Conservation (phyloP, 257 asterid genomes). For the Dorcoceras hygrometricum region DNA sequence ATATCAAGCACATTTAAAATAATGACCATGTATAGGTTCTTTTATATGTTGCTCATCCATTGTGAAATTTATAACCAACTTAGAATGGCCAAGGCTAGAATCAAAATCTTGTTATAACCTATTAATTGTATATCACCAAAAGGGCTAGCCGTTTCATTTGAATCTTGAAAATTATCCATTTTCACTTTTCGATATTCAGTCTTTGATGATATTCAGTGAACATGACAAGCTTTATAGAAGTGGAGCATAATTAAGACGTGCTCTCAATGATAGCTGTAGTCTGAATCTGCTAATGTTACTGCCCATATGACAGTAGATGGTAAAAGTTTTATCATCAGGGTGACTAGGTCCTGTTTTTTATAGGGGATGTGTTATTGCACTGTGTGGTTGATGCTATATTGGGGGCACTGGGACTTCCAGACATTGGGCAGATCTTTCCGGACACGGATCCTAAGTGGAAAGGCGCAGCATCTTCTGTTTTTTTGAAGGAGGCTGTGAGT, state of each 20-base stretch:
- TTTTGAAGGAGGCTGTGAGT: conserved; percentile 83
- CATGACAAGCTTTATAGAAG: not conserved
- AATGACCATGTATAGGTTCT: too few relatives aligned
- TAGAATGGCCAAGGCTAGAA: not conserved
- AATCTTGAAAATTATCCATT: not conserved
- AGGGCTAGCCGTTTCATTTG: not conserved
- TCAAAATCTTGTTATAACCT: not conserved
- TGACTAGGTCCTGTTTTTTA: conserved; percentile 8
- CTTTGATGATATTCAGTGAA: not conserved
- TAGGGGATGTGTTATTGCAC: conserved; percentile 95
- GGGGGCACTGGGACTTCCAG: conserved; percentile 95
- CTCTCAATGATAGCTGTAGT: not conserved
- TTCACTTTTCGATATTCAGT: not conserved
- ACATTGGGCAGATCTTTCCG: conserved; percentile 91
- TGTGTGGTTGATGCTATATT: conserved; percentile 96
- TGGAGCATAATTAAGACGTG: not conserved
- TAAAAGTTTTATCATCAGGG: conserved; percentile 4
- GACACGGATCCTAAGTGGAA: conserved; percentile 98
- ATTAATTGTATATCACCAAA: not conserved
- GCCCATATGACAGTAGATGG: not conserved
- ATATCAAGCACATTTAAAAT: not conserved
- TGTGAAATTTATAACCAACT: not conserved
- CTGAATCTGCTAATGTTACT: not conserved
- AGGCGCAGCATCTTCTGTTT: conserved; percentile 88
- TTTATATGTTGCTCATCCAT: not conserved